Conservation (phyloP, 208 protist species). For the Acanthamoeba rhysodes region DNA sequence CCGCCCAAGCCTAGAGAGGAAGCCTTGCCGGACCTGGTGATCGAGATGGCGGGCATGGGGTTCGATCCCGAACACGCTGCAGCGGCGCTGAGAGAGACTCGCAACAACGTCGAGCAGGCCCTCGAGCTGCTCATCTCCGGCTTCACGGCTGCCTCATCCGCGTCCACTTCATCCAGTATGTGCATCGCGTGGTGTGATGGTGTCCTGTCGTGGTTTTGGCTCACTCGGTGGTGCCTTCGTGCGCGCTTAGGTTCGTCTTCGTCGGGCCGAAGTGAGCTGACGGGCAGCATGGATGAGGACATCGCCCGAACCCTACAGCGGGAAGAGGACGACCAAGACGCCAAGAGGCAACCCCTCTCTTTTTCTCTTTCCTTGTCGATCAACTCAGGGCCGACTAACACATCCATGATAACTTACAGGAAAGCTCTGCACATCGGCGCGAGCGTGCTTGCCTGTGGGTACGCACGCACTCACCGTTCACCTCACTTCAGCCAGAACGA, state of each 20-base stretch:
- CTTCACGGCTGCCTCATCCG: background rate
- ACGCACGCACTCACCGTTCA: background rate
- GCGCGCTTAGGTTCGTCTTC: background rate
- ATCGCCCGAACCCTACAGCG: background rate
- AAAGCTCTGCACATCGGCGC: background rate
- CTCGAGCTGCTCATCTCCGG: conserved; percentile 22
- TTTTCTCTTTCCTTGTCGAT: background rate
- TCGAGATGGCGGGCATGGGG: conserved; percentile 30
- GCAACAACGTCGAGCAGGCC: background rate
- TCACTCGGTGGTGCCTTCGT: too few species aligned
- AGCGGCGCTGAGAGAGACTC: background rate
- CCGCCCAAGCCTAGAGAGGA: background rate
- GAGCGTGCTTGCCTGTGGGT: background rate
- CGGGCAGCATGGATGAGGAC: conserved; percentile 8
- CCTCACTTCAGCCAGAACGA: background rate
- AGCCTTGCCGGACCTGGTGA: conserved; percentile 23
- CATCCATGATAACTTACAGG: too few species aligned
- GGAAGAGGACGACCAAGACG: background rate
- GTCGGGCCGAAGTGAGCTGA: background rate
- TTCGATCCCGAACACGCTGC: conserved; percentile 8
- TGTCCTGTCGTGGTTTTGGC: background rate
- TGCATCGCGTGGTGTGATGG: too few species aligned
- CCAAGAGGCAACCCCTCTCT: background rate
- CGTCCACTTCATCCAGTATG: background rate
- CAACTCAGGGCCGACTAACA: background rate